These are phyloP conservation scores for Venustampulla echinocandica DNA, from an alignment of 495 filamentous ascomycete genomes.

Conservation along the genomic window DNA sequence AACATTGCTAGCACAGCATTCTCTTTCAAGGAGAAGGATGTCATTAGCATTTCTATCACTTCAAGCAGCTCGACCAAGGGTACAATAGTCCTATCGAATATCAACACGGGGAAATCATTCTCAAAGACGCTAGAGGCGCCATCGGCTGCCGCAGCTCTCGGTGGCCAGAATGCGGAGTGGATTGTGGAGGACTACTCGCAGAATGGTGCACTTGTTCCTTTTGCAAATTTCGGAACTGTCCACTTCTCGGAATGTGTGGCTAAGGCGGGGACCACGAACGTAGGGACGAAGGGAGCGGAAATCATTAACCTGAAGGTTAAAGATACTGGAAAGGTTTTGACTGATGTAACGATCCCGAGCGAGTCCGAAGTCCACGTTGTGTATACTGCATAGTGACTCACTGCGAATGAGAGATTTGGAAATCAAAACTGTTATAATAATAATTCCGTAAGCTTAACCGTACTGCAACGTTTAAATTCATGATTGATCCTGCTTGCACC, in stretches of 20 bases:
- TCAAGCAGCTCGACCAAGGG: constrained; percentile 40
- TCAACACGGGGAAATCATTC: constrained; percentile 43
- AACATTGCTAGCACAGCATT: constrained; percentile 41
- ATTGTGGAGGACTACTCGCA: constrained; percentile 31
- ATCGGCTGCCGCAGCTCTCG: not conserved
- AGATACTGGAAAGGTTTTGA: no score
- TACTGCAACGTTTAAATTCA: no score
- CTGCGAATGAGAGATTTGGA: no score
- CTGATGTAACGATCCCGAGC: no score
- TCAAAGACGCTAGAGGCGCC: constrained; percentile 37
- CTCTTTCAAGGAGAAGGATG: constrained; percentile 44
- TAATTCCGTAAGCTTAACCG: no score
- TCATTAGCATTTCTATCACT: constrained; percentile 43
- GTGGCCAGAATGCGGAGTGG: constrained; percentile 29
- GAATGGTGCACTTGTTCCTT: constrained; percentile 20
- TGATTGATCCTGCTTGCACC: no score
- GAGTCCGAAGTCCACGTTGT: no score
- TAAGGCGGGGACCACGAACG: no score
- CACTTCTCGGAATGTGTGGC: constrained; percentile 27
- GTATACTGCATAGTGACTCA: no score
- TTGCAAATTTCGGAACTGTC: constrained; percentile 28
- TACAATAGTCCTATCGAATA: constrained; percentile 48
- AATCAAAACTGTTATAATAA: no score
- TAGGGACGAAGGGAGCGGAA: no score
- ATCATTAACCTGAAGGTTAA: no score